Base-by-base conservation (phyloP, 2,329 filamentous ascomycete genomes). In the Allantophomopsis lycopodina region DNA sequence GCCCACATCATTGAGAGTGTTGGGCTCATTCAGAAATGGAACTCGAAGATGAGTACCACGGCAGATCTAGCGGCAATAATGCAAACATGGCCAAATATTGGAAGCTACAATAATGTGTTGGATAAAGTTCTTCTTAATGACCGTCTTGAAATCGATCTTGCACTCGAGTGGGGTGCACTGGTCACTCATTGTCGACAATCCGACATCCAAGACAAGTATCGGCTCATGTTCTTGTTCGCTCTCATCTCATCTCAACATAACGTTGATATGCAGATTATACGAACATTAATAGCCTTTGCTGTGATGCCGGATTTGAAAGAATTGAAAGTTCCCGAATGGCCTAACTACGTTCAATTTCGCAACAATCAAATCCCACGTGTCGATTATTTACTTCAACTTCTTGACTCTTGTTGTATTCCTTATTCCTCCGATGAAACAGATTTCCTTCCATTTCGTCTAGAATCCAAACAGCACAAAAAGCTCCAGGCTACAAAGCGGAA, bases 191-290 rank as follows among this genome's bases (percentile, higher is more conserved):
- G 60, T 31, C 49, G 55, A 16, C 32, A 48, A 1, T 48, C 50
- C 1, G 42, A 38, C 1, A 14, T 12, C 2, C 20, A 51, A 10
- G 54, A 61, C 16, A 47, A 42, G 10, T 62, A 58, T 38, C 45
- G 38, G 2, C 46, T 71, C 13, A 66, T 67, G 53, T 72, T 71
- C 39, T 42, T 65, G 0, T 54, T 71, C 8, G 60, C 58, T 1
- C 46, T 60, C 0, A 49, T 74, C n/a, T 57, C 62, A 0, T 74
- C 65, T 42, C 48, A 55, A 0, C 18, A 50, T 1, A 45, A 7
- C 7, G 18, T 20, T 20, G 18, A 20, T 20, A 20, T 20, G 18
- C 4, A 20, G 7, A 20, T 20, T 20, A 20, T 20, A 20, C 18
- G 18, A 20, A 20, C 18, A 4, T 20, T 20, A 7, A 20, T 20